These are phyloP conservation scores for Aspergillus sparsus DNA, from an alignment of 495 filamentous ascomycete species.

Conservation along the genomic window DNA sequence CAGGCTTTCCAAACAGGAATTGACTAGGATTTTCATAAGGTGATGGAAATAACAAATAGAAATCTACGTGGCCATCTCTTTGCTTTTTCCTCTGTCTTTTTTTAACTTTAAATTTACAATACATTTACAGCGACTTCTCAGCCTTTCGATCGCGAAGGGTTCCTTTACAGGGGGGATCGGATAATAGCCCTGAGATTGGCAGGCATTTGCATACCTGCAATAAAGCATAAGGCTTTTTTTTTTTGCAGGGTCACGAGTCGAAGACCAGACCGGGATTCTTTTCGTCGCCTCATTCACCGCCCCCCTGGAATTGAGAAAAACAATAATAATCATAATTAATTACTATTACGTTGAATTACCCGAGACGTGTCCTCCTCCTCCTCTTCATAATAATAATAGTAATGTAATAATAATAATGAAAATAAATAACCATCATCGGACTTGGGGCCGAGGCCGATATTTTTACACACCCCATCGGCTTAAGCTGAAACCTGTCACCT, in stretches of 20 bases:
- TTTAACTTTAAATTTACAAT: constrained; percentile 9
- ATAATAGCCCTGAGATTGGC: constrained; percentile 16
- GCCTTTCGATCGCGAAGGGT: constrained; percentile 16
- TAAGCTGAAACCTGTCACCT: background rate
- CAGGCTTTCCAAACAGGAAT: background rate
- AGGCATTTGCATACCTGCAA: constrained; percentile 5
- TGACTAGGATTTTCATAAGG: constrained; percentile 14
- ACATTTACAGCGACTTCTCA: constrained; percentile 9
- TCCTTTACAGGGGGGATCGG: constrained; percentile 11
- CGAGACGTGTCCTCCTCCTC: background rate
- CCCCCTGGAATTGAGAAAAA: constrained; percentile 17
- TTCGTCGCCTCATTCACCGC: constrained; percentile 14
- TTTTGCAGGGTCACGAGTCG: constrained; percentile 3
- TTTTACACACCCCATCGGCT: background rate
- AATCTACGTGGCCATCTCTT: constrained; percentile 14
- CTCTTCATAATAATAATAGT: background rate
- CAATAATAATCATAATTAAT: background rate
- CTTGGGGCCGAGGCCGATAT: constrained; percentile 14
- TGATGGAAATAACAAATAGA: constrained; percentile 16
- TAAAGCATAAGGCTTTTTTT: background rate
- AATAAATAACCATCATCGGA: constrained; percentile 16
- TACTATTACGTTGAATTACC: background rate
- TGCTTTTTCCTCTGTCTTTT: constrained; percentile 10
- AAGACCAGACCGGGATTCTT: background rate
- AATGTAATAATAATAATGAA: no score